Evolutionary conservation across 2,329 filamentous ascomycete genomes (phyloP).

Genomic region (Colletotrichum sp.): DNA sequence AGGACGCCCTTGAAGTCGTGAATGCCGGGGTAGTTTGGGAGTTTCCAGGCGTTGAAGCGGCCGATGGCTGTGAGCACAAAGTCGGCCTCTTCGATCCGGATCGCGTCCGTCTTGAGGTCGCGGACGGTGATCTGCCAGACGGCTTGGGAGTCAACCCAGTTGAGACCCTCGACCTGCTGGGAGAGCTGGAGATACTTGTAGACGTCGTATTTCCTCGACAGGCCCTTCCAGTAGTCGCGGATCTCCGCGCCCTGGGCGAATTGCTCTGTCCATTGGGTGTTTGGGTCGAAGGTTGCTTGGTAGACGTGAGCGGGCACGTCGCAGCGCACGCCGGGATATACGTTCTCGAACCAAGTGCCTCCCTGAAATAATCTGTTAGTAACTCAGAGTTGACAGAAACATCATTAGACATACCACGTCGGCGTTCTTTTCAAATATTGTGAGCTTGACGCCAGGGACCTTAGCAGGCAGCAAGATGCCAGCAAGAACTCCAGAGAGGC

Average conservation of each 20-base stretch:
- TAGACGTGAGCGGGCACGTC: slow-evolving; percentile 74
- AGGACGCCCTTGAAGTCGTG: slow-evolving; percentile 58
- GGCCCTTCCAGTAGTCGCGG: slow-evolving; percentile 65
- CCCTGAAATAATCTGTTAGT: slow-evolving; percentile 34
- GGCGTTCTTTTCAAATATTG: slow-evolving; percentile 71
- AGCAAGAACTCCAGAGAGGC: slow-evolving; percentile 66
- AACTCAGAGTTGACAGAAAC: fast-evolving
- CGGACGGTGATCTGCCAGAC: slow-evolving; percentile 60
- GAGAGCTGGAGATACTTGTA: slow-evolving; percentile 62
- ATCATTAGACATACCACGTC: slow-evolving; percentile 59
- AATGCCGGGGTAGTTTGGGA: slow-evolving; percentile 66
- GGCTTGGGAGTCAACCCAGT: slow-evolving; percentile 57
- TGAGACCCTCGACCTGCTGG: slow-evolving; percentile 58
- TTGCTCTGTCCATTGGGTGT: slow-evolving; percentile 71
- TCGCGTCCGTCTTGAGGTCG: slow-evolving; percentile 41
- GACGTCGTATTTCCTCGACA: slow-evolving; percentile 69
- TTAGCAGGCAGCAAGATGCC: slow-evolving; percentile 72
- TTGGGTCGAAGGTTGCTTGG: slow-evolving; percentile 71
- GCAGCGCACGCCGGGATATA: slow-evolving; percentile 70
- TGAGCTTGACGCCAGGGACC: slow-evolving; percentile 69
- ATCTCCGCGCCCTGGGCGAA: slow-evolving; percentile 74
- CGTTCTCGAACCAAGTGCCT: slow-evolving; percentile 60
- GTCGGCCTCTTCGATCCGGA: slow-evolving; percentile 56
- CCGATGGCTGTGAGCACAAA: slow-evolving; percentile 69
- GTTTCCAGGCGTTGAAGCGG: slow-evolving; percentile 68